These are phyloP conservation scores for Volvox carteri DNA, from an alignment of 163 green algal genomes.

Conservation along the genomic window DNA sequence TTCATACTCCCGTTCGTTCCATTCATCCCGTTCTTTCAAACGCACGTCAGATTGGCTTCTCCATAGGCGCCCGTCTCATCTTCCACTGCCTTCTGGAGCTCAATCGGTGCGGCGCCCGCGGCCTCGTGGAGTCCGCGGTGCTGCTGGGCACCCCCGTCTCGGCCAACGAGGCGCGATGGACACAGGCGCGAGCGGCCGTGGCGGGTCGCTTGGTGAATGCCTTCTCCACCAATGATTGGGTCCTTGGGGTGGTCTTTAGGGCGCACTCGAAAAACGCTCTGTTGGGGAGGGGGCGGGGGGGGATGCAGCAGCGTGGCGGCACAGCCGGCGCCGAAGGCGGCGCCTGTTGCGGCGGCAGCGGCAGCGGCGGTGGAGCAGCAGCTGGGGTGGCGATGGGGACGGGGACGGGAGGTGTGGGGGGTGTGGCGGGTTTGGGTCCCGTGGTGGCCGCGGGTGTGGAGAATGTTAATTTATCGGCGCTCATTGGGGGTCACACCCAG, in stretches of 20 bases:
- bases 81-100: slow-evolving; percentile 92
- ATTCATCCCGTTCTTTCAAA: too few relatives aligned
- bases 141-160: slow-evolving; percentile 83
- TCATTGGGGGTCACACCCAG: slow-evolving; percentile 75
- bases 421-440: slow-evolving; percentile 61
- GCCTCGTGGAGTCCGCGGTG: slow-evolving; percentile 82
- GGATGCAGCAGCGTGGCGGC: too few relatives aligned
- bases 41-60: too few relatives aligned
- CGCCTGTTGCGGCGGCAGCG: too few relatives aligned
- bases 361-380: too few relatives aligned
- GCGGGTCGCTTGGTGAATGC: slow-evolving; percentile 87
- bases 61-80: slow-evolving; percentile 86
- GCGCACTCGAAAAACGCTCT: slow-evolving; percentile 9
- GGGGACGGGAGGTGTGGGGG: too few relatives aligned
- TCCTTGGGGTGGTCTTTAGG: slow-evolving; percentile 82
- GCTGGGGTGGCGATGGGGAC: neutral
- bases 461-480: slow-evolving; percentile 73
- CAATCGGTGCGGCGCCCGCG: slow-evolving; percentile 51
- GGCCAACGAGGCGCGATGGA: slow-evolving; percentile 58
- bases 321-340: too few relatives aligned
- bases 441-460: slow-evolving; percentile 73
- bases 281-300: slow-evolving; percentile 43
- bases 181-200: slow-evolving; percentile 75
- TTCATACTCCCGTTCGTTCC: too few relatives aligned
- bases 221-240: slow-evolving; percentile 87